These are phyloP conservation scores for Dalechampia spathulata DNA, from an alignment of 441 rosid genomes.

Conservation along the genomic window DNA sequence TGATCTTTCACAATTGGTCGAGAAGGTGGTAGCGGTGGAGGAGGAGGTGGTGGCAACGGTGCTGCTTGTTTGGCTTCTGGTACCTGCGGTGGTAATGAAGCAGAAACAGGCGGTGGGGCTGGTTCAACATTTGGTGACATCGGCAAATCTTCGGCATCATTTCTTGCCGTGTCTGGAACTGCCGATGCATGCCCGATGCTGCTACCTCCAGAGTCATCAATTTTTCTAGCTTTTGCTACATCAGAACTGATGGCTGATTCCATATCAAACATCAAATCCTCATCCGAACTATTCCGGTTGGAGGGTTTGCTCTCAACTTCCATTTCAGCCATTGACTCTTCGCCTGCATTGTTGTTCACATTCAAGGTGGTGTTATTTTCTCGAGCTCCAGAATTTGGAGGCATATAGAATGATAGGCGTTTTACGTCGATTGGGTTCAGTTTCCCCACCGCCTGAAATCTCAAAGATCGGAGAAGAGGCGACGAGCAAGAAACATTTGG, in stretches of 20 bases:
- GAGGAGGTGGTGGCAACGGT: not conserved
- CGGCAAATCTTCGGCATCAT: constrained; percentile 1
- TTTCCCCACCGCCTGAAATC: constrained; percentile 64
- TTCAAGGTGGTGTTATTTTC: constrained; percentile 9
- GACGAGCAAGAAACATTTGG: constrained; percentile 33
- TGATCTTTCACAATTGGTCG: constrained; percentile 1
- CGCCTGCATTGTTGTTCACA: constrained; percentile 10
- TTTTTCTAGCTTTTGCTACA: constrained; percentile 15
- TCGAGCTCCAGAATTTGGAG: constrained; percentile 32
- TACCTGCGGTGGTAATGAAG: not conserved
- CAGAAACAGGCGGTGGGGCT: not conserved
- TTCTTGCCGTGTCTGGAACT: no score
- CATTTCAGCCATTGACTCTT: constrained; percentile 8
- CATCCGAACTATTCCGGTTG: constrained; percentile 8
- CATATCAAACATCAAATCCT: constrained; percentile 15
- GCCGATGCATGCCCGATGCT: no score
- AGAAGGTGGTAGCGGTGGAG: constrained; percentile 13
- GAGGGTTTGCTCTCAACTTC: constrained; percentile 10
- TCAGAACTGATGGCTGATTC: constrained; percentile 12
- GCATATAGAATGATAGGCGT: constrained; percentile 42
- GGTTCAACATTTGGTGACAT: not conserved
- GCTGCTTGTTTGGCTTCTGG: not conserved
- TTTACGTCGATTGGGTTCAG: constrained; percentile 60
- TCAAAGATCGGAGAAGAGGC: constrained; percentile 46
- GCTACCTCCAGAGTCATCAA: constrained; percentile 16